Evolutionary conservation across 225 moss, liverwort and hornwort species (phyloP).

Genomic region (Pseudoscleropodium purum): DNA sequence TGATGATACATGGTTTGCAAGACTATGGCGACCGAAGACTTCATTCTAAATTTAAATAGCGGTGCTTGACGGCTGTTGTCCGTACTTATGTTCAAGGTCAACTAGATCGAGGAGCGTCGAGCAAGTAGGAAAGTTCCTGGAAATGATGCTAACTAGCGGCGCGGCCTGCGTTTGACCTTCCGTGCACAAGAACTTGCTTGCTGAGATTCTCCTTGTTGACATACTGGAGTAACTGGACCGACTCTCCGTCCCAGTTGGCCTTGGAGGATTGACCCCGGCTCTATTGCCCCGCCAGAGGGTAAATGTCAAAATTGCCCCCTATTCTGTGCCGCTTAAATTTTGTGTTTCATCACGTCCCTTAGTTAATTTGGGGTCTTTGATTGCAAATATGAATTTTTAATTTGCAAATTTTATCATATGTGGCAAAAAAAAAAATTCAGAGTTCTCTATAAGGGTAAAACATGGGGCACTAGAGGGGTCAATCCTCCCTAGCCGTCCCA

Average conservation of each 20-base stretch:
- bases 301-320: no score
- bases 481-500: no score
- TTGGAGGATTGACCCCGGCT: no score
- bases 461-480: no score
- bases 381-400: no score
- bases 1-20: neutral
- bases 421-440: no score
- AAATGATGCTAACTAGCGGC: neutral
- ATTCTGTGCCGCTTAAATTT: no score
- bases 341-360: no score
- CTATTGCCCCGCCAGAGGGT: no score
- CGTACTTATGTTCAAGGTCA: neutral
- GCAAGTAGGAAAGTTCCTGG: neutral
- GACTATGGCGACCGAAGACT: neutral
- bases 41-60: neutral
- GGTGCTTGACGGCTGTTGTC: neutral
- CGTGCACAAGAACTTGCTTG: neutral
- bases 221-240: neutral
- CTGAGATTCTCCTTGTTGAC: neutral
- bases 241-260: neutral
- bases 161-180: neutral
- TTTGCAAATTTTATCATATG: no score
- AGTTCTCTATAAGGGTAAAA: no score
- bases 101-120: neutral
- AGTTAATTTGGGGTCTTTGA: no score